phyloP scores from a whole-genome alignment of 2,329 filamentous ascomycete genomes.

The Phoma herbarum region DNA sequence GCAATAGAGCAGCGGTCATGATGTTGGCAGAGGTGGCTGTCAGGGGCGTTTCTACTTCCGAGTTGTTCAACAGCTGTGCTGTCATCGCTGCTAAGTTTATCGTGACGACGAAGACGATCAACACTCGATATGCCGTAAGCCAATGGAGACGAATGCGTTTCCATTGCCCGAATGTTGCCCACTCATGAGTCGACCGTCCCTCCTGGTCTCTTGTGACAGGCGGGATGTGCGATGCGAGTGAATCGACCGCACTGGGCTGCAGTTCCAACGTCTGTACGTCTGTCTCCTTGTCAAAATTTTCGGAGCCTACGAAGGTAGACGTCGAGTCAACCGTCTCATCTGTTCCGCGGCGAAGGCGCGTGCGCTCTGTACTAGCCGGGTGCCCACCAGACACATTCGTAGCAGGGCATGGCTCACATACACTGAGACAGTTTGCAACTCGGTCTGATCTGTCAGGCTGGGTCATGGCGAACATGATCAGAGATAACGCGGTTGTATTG shows the following conservation, averaged over 20 bases:
- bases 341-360: neutral
- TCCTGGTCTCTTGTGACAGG: neutral
- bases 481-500: neutral
- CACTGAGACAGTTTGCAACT: too few relatives aligned
- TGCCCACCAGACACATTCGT: neutral
- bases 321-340: neutral
- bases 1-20: conserved; percentile 39
- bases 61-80: neutral
- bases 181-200: neutral
- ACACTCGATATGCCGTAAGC: conserved; percentile 31
- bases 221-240: too few relatives aligned
- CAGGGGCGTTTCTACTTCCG: conserved; percentile 16
- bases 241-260: neutral
- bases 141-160: conserved; percentile 23
- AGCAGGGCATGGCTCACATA: neutral
- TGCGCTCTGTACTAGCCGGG: neutral
- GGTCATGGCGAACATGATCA: neutral
- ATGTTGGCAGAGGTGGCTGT: conserved; percentile 49
- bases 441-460: neutral
- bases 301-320: neutral
- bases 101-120: conserved; percentile 21
- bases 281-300: neutral
- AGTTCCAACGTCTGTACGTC: neutral
- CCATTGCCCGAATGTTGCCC: conserved; percentile 3
- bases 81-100: conserved; percentile 21